Conservation (phyloP, 768 basidiomycete genomes). For the Boletus tylopilopsis region DNA sequence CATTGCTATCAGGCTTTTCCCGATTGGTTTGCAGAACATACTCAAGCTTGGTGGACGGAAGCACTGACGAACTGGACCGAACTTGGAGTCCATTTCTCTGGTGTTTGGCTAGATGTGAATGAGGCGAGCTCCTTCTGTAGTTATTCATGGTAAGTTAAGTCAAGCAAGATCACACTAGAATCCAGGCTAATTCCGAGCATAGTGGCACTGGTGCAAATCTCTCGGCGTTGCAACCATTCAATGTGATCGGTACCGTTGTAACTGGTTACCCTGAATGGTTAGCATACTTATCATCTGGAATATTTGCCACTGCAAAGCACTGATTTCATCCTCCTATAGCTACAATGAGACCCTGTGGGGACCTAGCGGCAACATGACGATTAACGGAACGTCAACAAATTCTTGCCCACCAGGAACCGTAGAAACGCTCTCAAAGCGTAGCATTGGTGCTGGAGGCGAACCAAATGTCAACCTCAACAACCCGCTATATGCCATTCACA, state of each 20-base stretch:
- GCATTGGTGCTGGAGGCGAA: conserved; percentile 48
- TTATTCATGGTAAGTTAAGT: conserved; percentile 48
- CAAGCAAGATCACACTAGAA: too few species aligned
- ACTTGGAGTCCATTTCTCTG: conserved; percentile 54
- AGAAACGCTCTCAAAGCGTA: conserved; percentile 35
- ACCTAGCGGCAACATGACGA: conserved; percentile 70
- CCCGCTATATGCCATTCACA: conserved; percentile 71
- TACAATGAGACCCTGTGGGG: conserved; percentile 62
- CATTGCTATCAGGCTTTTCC: conserved; percentile 46
- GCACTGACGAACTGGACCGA: conserved; percentile 52
- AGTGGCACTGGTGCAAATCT: conserved; percentile 53
- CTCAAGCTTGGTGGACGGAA: conserved; percentile 59
- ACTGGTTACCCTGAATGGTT: conserved; percentile 70
- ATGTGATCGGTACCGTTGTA: conserved; percentile 43
- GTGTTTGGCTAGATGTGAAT: conserved; percentile 72
- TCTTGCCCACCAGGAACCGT: conserved; percentile 22
- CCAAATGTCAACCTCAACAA: conserved; percentile 46
- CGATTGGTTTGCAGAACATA: conserved; percentile 56
- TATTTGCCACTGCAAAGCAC: not conserved
- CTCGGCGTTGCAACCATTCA: conserved; percentile 56
- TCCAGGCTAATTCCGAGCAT: conserved; percentile 1
- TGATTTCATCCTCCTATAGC: conserved; percentile 29
- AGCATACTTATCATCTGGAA: not conserved
- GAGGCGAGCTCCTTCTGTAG: conserved; percentile 62
- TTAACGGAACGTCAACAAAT: conserved; percentile 62